Evolutionary conservation across 2,329 filamentous ascomycete genomes (phyloP).

Genomic region (Pestalotiopsis sp.): DNA sequence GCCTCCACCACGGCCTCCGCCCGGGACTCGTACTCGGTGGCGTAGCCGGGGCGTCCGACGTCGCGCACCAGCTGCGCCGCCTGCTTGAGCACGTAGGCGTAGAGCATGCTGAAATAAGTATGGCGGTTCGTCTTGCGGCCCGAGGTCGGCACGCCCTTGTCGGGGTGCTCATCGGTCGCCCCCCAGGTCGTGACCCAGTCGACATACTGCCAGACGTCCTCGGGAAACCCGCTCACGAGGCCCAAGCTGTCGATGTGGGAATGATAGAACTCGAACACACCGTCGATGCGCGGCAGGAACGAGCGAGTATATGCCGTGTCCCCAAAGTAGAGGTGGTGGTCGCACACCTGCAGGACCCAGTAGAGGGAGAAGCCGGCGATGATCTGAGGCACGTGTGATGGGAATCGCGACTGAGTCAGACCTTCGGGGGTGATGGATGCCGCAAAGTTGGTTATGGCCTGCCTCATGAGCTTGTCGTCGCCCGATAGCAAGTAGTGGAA

Average conservation of each 20-base stretch:
- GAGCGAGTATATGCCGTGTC: constrained; percentile 28
- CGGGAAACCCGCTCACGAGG: constrained; percentile 5
- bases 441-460: constrained; percentile 29
- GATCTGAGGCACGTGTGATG: constrained; percentile 34
- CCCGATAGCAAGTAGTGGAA: constrained; percentile 31
- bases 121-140: constrained; percentile 8
- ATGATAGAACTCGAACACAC: constrained; percentile 32
- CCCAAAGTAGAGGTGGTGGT: constrained; percentile 36
- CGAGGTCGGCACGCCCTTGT: constrained; percentile 8
- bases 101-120: constrained; percentile 33
- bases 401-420: constrained; percentile 34
- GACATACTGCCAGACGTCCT: constrained; percentile 10
- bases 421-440: constrained; percentile 25
- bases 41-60: constrained; percentile 32
- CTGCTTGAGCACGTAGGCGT: constrained; percentile 35
- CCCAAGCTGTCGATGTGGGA: constrained; percentile 1
- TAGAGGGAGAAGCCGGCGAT: constrained; percentile 39
- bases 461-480: constrained; percentile 32
- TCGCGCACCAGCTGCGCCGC: constrained; percentile 31
- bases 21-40: constrained; percentile 29
- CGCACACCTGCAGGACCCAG: constrained; percentile 35
- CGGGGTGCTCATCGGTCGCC: constrained; percentile 8
- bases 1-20: constrained; percentile 24
- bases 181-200: constrained; percentile 10
- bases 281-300: constrained; percentile 33